phyloP scores from a whole-genome alignment of 768 basidiomycete genomes.

The Suillus decipiens region DNA sequence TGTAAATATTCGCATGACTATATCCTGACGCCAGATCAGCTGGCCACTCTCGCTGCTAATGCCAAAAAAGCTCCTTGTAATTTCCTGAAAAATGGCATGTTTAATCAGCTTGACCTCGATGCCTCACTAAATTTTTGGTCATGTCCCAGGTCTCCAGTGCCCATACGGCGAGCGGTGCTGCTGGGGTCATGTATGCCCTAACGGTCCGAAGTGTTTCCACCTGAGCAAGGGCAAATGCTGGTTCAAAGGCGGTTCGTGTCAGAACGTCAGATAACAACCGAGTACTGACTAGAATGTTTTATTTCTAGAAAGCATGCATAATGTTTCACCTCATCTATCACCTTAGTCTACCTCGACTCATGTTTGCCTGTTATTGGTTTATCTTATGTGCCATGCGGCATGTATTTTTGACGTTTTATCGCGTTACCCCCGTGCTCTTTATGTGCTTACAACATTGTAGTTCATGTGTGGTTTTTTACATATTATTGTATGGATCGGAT shows the following conservation, averaged over 20 bases:
- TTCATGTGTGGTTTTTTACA: conserved; percentile 23
- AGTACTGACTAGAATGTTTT: neutral
- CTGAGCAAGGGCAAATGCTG: conserved; percentile 81
- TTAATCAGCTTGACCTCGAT: neutral
- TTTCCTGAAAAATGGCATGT: conserved; percentile 73
- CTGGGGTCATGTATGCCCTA: conserved; percentile 84
- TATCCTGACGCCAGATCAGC: conserved; percentile 66
- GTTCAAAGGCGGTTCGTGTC: conserved; percentile 71
- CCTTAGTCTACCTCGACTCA: conserved; percentile 22
- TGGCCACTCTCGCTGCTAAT: conserved; percentile 67
- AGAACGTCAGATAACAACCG: neutral
- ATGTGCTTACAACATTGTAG: conserved; percentile 21
- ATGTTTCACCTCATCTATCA: conserved; percentile 19
- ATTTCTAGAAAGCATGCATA: conserved; percentile 44
- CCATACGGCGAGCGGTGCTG: conserved; percentile 78
- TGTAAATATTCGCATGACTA: conserved; percentile 90
- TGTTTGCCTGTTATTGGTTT: conserved; percentile 21
- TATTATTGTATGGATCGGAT: conserved; percentile 14
- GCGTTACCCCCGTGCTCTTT: conserved; percentile 7
- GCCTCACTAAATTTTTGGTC: conserved; percentile 11
- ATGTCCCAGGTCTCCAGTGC: conserved; percentile 58
- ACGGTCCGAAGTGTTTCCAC: conserved; percentile 69
- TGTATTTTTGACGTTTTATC: conserved; percentile 25
- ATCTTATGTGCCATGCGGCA: conserved; percentile 23
- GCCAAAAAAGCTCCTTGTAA: conserved; percentile 89